Percentiles rank a stretch among this genome's conserved stretches.
Conservation (phyloP, 2,329 filamentous ascomycete species). For the Scorias spongiosa region DNA sequence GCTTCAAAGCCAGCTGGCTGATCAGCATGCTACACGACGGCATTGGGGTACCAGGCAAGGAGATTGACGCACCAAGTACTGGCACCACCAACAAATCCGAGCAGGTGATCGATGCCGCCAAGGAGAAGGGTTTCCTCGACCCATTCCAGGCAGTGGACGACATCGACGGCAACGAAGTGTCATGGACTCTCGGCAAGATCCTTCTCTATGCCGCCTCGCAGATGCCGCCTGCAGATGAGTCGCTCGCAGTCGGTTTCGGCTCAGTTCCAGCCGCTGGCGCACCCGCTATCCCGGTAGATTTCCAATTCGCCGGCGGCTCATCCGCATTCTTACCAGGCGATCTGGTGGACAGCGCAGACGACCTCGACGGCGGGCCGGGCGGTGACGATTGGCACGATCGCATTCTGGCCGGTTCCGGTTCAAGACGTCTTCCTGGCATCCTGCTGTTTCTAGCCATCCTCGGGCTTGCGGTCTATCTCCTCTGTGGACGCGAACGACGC, state of each 20-base stretch:
- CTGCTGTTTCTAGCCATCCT: constrained; percentile 65
- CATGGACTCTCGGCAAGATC: constrained; percentile 96
- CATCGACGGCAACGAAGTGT: constrained; percentile 80
- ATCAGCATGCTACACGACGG: constrained; percentile 94
- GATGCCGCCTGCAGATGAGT: constrained; percentile 44
- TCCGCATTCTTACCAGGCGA: constrained; percentile 29
- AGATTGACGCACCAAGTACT: constrained; percentile 19
- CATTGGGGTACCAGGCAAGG: constrained; percentile 67
- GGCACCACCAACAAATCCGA: constrained; percentile 56
- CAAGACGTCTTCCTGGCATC: constrained; percentile 56
- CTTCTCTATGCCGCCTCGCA: constrained; percentile 87
- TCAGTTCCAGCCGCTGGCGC: constrained; percentile 25
- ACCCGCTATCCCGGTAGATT: constrained; percentile 40
- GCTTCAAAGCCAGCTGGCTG: constrained; percentile 96
- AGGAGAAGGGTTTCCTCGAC: constrained; percentile 61
- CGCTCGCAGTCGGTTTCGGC: constrained; percentile 79
- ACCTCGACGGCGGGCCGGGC: constrained; percentile 24
- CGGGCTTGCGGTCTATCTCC: constrained; percentile 51
- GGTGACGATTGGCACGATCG: constrained; percentile 40
- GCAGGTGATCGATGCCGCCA: constrained; percentile 49
- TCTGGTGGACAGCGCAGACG: constrained; percentile 28
- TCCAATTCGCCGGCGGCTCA: constrained; percentile 57
- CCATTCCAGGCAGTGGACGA: constrained; percentile 89
- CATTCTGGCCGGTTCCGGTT: constrained; percentile 47
- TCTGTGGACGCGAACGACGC: constrained; percentile 66